Evolutionary conservation across 2,329 filamentous ascomycete genomes (phyloP).

Genomic region (Penicillium sp.): DNA sequence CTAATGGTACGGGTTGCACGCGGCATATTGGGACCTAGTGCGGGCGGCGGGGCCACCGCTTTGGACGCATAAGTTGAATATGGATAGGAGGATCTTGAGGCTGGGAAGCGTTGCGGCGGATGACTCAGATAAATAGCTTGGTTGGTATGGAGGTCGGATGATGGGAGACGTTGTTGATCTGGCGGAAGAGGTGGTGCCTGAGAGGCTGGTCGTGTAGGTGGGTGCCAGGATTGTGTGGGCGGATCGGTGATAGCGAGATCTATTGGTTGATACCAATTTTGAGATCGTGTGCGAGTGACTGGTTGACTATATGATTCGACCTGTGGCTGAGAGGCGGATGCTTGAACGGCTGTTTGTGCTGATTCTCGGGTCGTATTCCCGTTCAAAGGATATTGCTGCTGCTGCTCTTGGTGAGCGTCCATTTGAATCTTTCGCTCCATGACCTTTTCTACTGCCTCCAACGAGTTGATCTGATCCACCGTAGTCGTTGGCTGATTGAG

Average conservation of each 20-base stretch:
- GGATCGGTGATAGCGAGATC: not conserved
- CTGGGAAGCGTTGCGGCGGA: not conserved
- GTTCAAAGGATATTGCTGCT: not conserved
- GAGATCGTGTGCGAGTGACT: not conserved
- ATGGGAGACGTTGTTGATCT: not conserved
- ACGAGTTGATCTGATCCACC: not conserved
- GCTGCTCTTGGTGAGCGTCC: not conserved
- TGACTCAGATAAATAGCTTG: not conserved
- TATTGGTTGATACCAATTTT: not conserved
- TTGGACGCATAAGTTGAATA: not conserved
- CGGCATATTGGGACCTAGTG: too few relatives aligned
- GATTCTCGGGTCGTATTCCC: not conserved
- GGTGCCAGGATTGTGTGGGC: not conserved
- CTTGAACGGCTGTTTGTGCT: not conserved
- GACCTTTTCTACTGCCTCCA: conserved; percentile 3
- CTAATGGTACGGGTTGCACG: not conserved
- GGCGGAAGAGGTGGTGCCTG: not conserved
- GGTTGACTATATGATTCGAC: not conserved
- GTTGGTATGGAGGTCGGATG: too few relatives aligned
- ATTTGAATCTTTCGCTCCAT: not conserved
- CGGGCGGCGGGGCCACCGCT: too few relatives aligned
- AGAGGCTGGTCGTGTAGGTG: not conserved
- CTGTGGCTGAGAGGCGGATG: not conserved
- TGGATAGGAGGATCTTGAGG: not conserved
- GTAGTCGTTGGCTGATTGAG: conserved; percentile 3